Conservation (phyloP, 2,329 filamentous ascomycete species). For the Sclerotinia spermophila region DNA sequence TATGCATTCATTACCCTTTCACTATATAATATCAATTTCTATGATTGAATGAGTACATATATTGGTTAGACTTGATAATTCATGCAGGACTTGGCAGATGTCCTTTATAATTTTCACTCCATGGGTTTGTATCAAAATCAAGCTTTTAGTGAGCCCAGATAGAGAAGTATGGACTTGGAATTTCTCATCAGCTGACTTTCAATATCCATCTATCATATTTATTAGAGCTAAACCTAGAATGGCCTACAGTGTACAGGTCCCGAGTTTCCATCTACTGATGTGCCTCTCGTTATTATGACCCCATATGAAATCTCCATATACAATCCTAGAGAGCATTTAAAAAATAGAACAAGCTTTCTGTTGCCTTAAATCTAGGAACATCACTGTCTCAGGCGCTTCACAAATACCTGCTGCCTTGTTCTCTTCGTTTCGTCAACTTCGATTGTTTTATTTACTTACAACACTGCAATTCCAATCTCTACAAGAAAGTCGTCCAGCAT, state of each 20-base stretch:
- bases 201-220: not conserved
- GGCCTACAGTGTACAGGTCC: not conserved
- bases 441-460: not conserved
- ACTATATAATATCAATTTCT: not conserved
- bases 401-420: not conserved
- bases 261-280: constrained; percentile 5
- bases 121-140: not conserved
- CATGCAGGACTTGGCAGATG: not conserved
- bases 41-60: not conserved
- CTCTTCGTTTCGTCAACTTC: constrained; percentile 3
- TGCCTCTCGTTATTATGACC: not conserved
- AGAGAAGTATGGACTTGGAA: not conserved
- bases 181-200: not conserved
- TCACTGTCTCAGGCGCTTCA: constrained; percentile 2
- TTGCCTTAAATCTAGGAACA: not conserved
- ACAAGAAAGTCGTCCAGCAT: not conserved
- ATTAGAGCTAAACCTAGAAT: not conserved
- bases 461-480: not conserved
- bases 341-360: not conserved
- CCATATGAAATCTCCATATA: not conserved
- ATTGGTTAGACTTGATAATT: not conserved
- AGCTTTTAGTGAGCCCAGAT: not conserved
- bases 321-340: not conserved
- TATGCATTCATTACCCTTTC: not conserved
- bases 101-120: not conserved